phyloP scores from a whole-genome alignment of 2,329 filamentous ascomycete species.

The Colletotrichum salicis region DNA sequence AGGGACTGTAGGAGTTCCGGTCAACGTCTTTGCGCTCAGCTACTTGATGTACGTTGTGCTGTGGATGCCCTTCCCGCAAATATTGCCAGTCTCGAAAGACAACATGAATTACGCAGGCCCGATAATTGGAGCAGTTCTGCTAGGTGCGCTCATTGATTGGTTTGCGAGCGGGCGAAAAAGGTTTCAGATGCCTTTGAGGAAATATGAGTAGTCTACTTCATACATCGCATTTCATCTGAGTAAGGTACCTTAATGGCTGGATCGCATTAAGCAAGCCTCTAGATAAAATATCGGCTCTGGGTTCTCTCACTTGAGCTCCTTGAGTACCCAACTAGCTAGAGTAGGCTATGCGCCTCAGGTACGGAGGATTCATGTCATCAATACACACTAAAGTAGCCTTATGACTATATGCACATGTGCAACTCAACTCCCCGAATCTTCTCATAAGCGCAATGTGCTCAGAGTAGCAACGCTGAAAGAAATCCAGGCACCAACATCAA shows the following conservation, averaged over 20 bases:
- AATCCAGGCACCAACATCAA: slow-evolving; percentile 17
- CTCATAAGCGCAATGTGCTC: background rate
- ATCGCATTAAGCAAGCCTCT: too few relatives aligned
- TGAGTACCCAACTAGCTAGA: too few relatives aligned
- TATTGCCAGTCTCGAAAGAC: slow-evolving; percentile 3
- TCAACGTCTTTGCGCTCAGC: slow-evolving; percentile 2
- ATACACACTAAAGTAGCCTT: too few relatives aligned
- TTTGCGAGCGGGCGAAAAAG: background rate
- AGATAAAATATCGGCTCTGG: too few relatives aligned
- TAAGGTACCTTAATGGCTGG: too few relatives aligned
- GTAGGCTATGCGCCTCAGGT: too few relatives aligned
- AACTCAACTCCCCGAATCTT: background rate
- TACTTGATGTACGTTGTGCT: slow-evolving; percentile 5
- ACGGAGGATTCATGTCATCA: too few relatives aligned
- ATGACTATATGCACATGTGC: background rate
- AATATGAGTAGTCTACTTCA: background rate
- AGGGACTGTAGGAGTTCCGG: background rate
- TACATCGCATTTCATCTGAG: background rate
- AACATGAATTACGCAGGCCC: slow-evolving; percentile 13
- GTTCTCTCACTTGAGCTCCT: too few relatives aligned
- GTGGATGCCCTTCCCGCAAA: slow-evolving; percentile 17
- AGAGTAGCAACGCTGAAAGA: background rate
- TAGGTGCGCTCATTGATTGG: background rate
- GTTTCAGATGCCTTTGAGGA: background rate
- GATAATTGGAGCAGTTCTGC: background rate